phyloP scores from a whole-genome alignment of 139 green algal species.

The Chlamydomonas sphaeroides region DNA sequence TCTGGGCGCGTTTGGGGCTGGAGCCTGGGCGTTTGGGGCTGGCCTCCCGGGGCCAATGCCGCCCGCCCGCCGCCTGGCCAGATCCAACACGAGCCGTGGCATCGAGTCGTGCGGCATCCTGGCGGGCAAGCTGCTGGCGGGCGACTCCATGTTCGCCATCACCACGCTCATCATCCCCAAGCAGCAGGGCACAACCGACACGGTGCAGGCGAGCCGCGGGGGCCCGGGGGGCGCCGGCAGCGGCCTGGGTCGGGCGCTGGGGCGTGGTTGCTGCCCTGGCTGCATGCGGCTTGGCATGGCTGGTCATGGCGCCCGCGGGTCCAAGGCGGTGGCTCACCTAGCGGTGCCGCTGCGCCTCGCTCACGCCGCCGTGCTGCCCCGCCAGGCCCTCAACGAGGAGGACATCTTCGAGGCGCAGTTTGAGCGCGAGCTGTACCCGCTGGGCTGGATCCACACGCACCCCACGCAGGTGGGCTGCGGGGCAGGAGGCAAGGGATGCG shows the following conservation, averaged over 20 bases:
- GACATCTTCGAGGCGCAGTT: conserved; percentile 87
- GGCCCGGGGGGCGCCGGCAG: too few relatives aligned
- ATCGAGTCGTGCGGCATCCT: conserved; percentile 94
- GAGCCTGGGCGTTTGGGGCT: too few relatives aligned
- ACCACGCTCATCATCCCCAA: conserved; percentile 94
- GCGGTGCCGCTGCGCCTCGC: neutral
- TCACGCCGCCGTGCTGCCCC: neutral
- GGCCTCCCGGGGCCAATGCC: too few relatives aligned
- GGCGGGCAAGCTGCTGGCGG: conserved; percentile 73
- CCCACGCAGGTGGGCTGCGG: conserved; percentile 72
- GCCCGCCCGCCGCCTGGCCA: neutral
- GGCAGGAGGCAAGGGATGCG: too few relatives aligned
- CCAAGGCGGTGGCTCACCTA: too few relatives aligned
- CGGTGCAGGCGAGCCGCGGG: conserved; percentile 57
- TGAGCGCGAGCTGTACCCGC: conserved; percentile 75
- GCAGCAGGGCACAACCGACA: conserved; percentile 88
- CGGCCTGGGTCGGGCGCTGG: too few relatives aligned
- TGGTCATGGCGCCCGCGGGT: too few relatives aligned
- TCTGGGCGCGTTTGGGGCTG: too few relatives aligned
- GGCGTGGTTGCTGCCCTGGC: too few relatives aligned
- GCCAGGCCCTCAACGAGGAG: conserved; percentile 86
- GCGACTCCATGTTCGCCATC: conserved; percentile 84
- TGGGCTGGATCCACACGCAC: conserved; percentile 99
- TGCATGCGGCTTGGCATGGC: too few relatives aligned
- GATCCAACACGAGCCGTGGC: conserved; percentile 49